Evolutionary conservation across 345 rosid species (phyloP).

Genomic region (Hevea brasiliensis): DNA sequence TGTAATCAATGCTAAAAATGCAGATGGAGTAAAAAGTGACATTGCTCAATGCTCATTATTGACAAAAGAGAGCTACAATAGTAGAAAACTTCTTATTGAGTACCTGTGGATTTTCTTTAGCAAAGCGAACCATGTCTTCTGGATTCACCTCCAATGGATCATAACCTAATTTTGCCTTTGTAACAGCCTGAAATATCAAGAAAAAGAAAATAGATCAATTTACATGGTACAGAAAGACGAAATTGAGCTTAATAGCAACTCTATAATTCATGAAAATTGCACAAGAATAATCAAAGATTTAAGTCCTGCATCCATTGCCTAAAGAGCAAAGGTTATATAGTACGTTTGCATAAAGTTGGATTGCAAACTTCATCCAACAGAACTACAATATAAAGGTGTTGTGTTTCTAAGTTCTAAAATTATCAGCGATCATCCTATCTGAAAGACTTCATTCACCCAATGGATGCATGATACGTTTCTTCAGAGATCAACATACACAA

Average conservation of each 20-base stretch:
- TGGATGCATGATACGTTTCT: background rate
- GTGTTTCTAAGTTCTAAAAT: background rate
- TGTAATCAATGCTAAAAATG: background rate
- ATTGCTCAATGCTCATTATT: background rate
- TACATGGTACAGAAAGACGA: background rate
- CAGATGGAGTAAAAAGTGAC: background rate
- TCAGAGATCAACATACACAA: background rate
- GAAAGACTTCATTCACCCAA: background rate
- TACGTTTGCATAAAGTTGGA: background rate
- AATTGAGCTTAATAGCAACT: slow-evolving; percentile 7
- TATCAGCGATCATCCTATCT: background rate
- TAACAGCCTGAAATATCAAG: slow-evolving; percentile 69
- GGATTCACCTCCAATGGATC: slow-evolving; percentile 98
- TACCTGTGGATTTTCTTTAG: slow-evolving; percentile 95
- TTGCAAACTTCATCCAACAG: background rate
- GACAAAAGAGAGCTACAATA: background rate
- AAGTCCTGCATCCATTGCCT: background rate
- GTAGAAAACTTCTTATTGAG: background rate
- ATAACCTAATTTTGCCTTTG: slow-evolving; percentile 94
- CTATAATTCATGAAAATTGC: background rate
- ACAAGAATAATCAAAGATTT: background rate
- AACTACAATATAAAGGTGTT: background rate
- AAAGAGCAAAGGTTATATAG: background rate
- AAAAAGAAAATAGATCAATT: slow-evolving; percentile 9
- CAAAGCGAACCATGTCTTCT: slow-evolving; percentile 97